Evolutionary conservation across 768 basidiomycete genomes (phyloP), one percentile per base, ranked within the genome.

Genomic region (Collybia mongolica): DNA sequence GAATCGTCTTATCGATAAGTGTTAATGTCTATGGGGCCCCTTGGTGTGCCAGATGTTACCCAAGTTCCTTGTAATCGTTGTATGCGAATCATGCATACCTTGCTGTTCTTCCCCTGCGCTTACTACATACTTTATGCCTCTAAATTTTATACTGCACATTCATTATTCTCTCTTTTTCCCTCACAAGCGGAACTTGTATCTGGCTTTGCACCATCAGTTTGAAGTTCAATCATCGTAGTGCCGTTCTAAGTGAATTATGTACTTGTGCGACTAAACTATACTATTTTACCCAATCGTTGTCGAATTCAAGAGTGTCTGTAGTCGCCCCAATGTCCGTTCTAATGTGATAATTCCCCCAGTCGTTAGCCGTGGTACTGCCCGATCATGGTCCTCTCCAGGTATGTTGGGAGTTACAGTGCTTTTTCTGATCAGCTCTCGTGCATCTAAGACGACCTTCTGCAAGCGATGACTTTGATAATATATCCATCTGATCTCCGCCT

Each of bases 301-400:
- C 38, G 56, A 40, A 51, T 67, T 62, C 17, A 62, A 60, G 17
- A 86, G 63, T 35, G 54, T 65, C 54, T 86, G 80, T 53, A 94
- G 68, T 67, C 82, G 90, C 44, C 60, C 68, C 63, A 93, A 71
- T 53, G 84, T 90, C 72, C 90, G 80, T 66, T 87, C 83, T 29
- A 94, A 71, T 11, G 83, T 80, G 57, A 94, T 83, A 49, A 88
- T 85, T 2, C 90, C 87, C 39, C 92, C 91, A n/a, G 79, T 68
- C 1, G 86, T 88, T 58, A 93, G 65, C 53, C 84, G 76, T n/a
- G 89, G 86, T 9, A 94, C 81, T 0, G 90, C 88, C 46, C 71
- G 40, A 39, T 75, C 72, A 23, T 56, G 60, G 52, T 76, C 75
- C 23, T 65, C 60, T 35, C 54, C 62, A 23, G 60, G 40, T 22